Conservation (phyloP, 306 rosid species). For the Biancaea sappan region DNA sequence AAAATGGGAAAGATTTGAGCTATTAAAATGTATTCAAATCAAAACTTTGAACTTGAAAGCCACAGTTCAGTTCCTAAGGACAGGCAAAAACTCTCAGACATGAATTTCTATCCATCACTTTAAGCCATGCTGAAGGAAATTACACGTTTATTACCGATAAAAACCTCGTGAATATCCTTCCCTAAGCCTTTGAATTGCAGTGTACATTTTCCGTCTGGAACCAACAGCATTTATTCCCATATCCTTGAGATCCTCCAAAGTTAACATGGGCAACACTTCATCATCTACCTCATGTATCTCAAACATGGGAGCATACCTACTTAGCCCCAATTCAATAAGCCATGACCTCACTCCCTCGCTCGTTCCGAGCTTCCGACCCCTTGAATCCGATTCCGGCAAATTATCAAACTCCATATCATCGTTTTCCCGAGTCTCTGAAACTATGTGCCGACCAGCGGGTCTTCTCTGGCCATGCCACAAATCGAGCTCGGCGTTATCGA, state of each 20-base stretch:
- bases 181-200: conserved; percentile 68
- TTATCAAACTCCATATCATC: conserved; percentile 34
- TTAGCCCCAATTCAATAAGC: conserved; percentile 62
- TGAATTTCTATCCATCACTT: conserved; percentile 30
- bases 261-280: conserved; percentile 71
- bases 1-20: conserved; percentile 1
- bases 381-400: conserved; percentile 49
- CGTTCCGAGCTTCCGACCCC: conserved; percentile 34
- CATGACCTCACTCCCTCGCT: conserved; percentile 62
- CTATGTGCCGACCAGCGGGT: conserved; percentile 40
- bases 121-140: conserved; percentile 21
- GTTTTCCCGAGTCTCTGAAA: conserved; percentile 44
- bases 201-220: conserved; percentile 69
- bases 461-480: conserved; percentile 41
- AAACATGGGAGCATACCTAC: conserved; percentile 70
- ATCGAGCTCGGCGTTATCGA: conserved; percentile 42
- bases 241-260: conserved; percentile 79
- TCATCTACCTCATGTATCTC: conserved; percentile 82
- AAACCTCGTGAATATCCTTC: conserved; percentile 49
- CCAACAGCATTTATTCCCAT: conserved; percentile 82
- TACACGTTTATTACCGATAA: not conserved
- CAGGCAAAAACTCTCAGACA: conserved; percentile 24
- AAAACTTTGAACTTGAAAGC: conserved; percentile 6
- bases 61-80: conserved; percentile 9
- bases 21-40: not conserved